These are phyloP conservation scores for Chaetomium sp. DNA, from an alignment of 2,329 filamentous ascomycete species.

Conservation along the genomic window DNA sequence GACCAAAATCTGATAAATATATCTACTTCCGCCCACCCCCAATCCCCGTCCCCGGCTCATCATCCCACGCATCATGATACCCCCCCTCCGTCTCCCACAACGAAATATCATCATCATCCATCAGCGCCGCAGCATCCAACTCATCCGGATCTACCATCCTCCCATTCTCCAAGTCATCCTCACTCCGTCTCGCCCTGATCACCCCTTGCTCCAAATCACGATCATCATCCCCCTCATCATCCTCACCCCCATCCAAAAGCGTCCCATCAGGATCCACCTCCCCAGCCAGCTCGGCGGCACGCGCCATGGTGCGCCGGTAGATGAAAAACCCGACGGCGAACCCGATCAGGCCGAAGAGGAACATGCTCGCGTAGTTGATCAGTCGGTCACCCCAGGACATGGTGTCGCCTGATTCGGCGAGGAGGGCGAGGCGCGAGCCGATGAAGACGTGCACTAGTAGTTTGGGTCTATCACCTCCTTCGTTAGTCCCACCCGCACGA, in stretches of 20 bases:
- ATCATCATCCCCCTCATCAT: conserved; percentile 10
- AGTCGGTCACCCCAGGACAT: conserved; percentile 75
- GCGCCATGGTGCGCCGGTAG: conserved; percentile 64
- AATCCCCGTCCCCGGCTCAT: conserved; percentile 23
- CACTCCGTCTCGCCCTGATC: conserved; percentile 30
- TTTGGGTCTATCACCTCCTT: conserved; percentile 56
- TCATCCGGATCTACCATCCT: conserved; percentile 25
- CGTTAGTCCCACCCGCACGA: not conserved
- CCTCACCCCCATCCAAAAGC: conserved; percentile 5
- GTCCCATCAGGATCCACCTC: conserved; percentile 33
- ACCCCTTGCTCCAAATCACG: conserved; percentile 21
- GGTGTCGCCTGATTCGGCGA: conserved; percentile 75
- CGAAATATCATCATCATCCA: conserved; percentile 55
- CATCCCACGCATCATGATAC: conserved; percentile 26
- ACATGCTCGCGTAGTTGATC: conserved; percentile 78
- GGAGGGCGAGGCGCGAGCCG: conserved; percentile 70
- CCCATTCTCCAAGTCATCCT: conserved; percentile 35
- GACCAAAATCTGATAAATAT: too few relatives aligned
- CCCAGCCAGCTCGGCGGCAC: conserved; percentile 51
- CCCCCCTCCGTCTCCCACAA: conserved; percentile 45
- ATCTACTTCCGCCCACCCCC: not conserved
- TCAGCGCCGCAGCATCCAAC: conserved; percentile 41
- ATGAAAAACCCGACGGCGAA: conserved; percentile 75
- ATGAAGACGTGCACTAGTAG: conserved; percentile 90
- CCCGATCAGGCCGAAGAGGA: conserved; percentile 64